These are phyloP conservation scores for Chionographis japonica DNA, from an alignment of 106 monocot genomes.

Conservation along the genomic window DNA sequence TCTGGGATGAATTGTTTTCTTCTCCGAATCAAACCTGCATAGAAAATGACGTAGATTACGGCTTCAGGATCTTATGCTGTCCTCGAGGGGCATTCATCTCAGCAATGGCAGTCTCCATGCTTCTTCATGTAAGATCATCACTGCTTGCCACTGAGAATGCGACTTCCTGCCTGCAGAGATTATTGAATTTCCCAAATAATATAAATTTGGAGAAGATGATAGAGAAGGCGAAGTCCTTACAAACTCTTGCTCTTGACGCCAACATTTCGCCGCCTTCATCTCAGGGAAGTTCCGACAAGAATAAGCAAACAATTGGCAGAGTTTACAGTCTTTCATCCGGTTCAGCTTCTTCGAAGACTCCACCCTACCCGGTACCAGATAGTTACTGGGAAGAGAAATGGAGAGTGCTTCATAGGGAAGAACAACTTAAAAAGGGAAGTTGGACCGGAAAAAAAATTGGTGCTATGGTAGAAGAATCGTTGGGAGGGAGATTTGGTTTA, in stretches of 20 bases:
- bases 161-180: constrained; percentile 58
- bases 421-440: constrained; percentile 18
- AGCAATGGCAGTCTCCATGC: constrained; percentile 64
- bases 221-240: constrained; percentile 55
- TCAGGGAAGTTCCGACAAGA: constrained; percentile 1
- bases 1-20: constrained; percentile 77
- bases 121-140: constrained; percentile 56
- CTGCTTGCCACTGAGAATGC: constrained; percentile 68
- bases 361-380: constrained; percentile 25
- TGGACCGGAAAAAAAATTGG: constrained; percentile 1
- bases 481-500: constrained; percentile 14
- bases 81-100: constrained; percentile 52
- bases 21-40: constrained; percentile 22
- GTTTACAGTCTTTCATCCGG: constrained; percentile 20
- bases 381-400: constrained; percentile 87
- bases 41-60: constrained; percentile 20
- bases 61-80: constrained; percentile 46
- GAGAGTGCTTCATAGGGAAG: constrained; percentile 47
- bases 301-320: constrained; percentile 8
- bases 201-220: constrained; percentile 46
- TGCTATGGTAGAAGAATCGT: constrained; percentile 7
- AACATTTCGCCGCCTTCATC: constrained; percentile 13
- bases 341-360: constrained; percentile 25
- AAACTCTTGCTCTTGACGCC: constrained; percentile 39
- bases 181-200: constrained; percentile 59